These are phyloP conservation scores for Colletotrichum melonis DNA, from an alignment of 2,329 filamentous ascomycete species.

Conservation along the genomic window DNA sequence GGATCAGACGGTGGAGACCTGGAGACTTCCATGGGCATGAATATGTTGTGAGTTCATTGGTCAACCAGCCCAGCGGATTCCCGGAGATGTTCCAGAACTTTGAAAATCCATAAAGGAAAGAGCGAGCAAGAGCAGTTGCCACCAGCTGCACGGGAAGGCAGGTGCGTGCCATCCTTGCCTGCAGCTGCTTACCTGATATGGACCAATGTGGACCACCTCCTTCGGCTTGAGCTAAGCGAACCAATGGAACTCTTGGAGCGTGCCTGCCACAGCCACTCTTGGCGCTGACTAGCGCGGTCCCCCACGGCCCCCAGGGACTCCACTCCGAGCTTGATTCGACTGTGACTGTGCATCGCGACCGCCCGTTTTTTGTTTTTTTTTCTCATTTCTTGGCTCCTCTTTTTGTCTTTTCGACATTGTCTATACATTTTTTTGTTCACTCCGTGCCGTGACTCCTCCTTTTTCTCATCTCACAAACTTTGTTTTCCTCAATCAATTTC, in stretches of 20 bases:
- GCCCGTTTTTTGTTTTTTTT: background rate
- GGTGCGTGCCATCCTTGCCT: constrained; percentile 4
- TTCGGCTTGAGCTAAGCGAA: background rate
- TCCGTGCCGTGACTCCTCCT: background rate
- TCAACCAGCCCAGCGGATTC: background rate
- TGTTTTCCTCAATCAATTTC: background rate
- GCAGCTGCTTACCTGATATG: constrained; percentile 3
- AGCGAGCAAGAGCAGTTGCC: background rate
- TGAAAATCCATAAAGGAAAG: background rate
- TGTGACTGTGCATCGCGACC: constrained; percentile 6
- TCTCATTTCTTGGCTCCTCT: background rate
- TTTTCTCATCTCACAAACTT: constrained; percentile 6
- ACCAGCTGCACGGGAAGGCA: constrained; percentile 4
- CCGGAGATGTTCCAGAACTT: background rate
- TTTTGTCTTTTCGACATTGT: background rate
- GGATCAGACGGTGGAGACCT: background rate
- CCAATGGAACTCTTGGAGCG: background rate
- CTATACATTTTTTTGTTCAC: background rate
- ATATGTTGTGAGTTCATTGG: background rate
- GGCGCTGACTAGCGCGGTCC: constrained; percentile 16
- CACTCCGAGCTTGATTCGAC: constrained; percentile 29
- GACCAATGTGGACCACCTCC: background rate
- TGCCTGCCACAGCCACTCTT: constrained; percentile 27
- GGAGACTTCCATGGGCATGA: background rate
- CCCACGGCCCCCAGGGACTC: background rate